Percentiles rank a stretch among this genome's conserved stretches.
Evolutionary conservation across 331 rosid genomes (phyloP).

Genomic region (Prunus yedoensis): DNA sequence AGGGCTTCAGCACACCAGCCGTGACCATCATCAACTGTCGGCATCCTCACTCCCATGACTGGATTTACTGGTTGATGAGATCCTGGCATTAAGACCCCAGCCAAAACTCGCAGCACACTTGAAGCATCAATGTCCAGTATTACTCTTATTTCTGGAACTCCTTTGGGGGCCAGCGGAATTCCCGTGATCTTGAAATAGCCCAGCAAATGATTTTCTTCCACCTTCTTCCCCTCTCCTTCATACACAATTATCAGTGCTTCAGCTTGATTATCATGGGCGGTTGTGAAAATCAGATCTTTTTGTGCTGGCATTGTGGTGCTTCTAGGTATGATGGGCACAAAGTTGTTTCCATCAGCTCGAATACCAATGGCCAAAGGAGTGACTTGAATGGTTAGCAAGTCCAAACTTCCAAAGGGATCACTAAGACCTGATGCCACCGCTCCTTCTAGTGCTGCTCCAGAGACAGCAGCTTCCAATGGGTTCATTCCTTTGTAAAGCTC

Average conservation of each 20-base stretch:
- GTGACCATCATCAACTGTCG: conserved; percentile 71
- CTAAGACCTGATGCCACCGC: conserved; percentile 76
- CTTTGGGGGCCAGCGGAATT: conserved; percentile 66
- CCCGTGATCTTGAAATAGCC: conserved; percentile 78
- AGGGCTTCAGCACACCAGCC: conserved; percentile 80
- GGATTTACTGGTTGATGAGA: conserved; percentile 46
- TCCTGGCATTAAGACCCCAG: conserved; percentile 59
- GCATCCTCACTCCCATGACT: conserved; percentile 80
- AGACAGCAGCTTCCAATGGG: conserved; percentile 78
- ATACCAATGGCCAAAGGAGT: conserved; percentile 82
- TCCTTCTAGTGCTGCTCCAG: conserved; percentile 89
- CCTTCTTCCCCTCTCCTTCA: conserved; percentile 67
- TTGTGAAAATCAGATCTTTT: conserved; percentile 69
- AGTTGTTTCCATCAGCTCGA: conserved; percentile 58
- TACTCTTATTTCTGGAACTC: conserved; percentile 64
- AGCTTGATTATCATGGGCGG: conserved; percentile 67
- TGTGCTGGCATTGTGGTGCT: conserved; percentile 78
- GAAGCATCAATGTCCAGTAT: conserved; percentile 75
- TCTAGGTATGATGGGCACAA: conserved; percentile 64
- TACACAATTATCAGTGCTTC: conserved; percentile 72
- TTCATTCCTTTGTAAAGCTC: conserved; percentile 59
- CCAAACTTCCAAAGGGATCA: conserved; percentile 81
- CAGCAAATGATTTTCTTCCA: conserved; percentile 67
- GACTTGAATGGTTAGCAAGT: conserved; percentile 72
- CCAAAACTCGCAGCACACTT: conserved; percentile 57